Evolutionary conservation across 75 land plant species (phyloP), one percentile per base, ranked within the genome.

Genomic region (Selaginella moellendorffii): DNA sequence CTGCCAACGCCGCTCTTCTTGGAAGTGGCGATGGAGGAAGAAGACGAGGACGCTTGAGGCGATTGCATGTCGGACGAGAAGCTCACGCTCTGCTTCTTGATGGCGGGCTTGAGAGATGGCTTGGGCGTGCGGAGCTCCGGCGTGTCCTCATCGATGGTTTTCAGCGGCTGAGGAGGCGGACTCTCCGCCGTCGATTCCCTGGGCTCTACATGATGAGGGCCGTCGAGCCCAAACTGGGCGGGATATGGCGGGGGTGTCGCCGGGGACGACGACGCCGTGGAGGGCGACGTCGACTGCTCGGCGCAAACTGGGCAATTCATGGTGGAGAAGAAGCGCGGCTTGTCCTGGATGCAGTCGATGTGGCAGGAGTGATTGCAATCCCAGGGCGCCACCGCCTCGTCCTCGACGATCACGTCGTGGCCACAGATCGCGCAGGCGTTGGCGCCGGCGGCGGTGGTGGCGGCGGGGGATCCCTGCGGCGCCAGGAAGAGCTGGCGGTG

Each of bases 381-480:
- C 71, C 71, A 69, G 14, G 71, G 71, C 63, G 63, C 61, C 26
- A 62, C 52, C 28, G 29, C 20, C 26, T 69, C 53, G 8, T 54
- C 36, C 14, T 0, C 10, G 63, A 30, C 63, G 26, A 12, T 21
- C 0, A 2, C 65, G 1, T 24, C 42, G 54, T 69, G 71, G 19
- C 59, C n/a, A 25, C 30, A 63, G 1, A 2, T 63, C 28, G 1
- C 31, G 18, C 18, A 63, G 18, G 19, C 31, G 22, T 28, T 29
- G 30, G 12, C 1, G 18, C 1, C 1, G 31, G 8, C 25, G 24
- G 58, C 46, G 10, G 5, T 36, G 46, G 10, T 36, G 10, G 46
- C 46, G 46, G 5, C 14, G 46, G 10, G 46, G 5, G 5, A 14
- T 5, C 5, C 46, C 5, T 5, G 10, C 5, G 14, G 10, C 46